Evolutionary conservation across 495 filamentous ascomycete species (phyloP).

Genomic region (Rostrohypoxylon terebratum): DNA sequence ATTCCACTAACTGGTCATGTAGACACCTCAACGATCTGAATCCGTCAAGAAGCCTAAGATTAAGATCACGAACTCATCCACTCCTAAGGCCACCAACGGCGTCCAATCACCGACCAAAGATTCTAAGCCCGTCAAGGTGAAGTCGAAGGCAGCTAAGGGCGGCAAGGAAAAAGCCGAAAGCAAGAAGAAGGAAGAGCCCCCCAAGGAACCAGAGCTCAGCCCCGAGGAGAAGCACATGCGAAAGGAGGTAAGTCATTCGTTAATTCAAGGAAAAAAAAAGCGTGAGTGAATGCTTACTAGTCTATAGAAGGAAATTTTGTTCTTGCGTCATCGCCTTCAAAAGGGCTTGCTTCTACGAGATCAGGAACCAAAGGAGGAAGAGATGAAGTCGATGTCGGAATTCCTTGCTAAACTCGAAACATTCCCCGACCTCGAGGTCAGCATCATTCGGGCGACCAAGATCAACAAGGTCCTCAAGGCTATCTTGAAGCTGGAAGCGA

Average conservation of each 20-base stretch:
- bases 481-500: conserved; percentile 82
- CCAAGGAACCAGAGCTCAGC: conserved; percentile 64
- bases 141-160: conserved; percentile 70
- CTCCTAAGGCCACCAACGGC: conserved; percentile 66
- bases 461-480: conserved; percentile 95
- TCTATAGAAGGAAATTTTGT: conserved; percentile 75
- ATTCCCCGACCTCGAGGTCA: conserved; percentile 81
- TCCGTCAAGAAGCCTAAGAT: conserved; percentile 77
- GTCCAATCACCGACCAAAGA: conserved; percentile 55
- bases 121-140: conserved; percentile 63
- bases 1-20: conserved; percentile 54
- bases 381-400: conserved; percentile 85
- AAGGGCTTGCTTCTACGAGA: conserved; percentile 89
- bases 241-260: conserved; percentile 68
- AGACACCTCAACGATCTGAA: conserved; percentile 72
- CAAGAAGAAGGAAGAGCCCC: conserved; percentile 69
- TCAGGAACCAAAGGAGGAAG: conserved; percentile 83
- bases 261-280: background rate
- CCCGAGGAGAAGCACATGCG: conserved; percentile 59
- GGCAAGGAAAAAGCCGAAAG: conserved; percentile 73
- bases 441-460: conserved; percentile 86
- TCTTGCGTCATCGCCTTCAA: conserved; percentile 89
- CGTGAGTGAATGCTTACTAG: conserved; percentile 25
- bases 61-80: conserved; percentile 65
- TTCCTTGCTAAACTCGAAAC: conserved; percentile 83